Percentiles rank a stretch among this genome's conserved stretches.
These are phyloP conservation scores for Puccinia coronata DNA, from an alignment of 1,284 basidiomycete species.

Conservation along the genomic window DNA sequence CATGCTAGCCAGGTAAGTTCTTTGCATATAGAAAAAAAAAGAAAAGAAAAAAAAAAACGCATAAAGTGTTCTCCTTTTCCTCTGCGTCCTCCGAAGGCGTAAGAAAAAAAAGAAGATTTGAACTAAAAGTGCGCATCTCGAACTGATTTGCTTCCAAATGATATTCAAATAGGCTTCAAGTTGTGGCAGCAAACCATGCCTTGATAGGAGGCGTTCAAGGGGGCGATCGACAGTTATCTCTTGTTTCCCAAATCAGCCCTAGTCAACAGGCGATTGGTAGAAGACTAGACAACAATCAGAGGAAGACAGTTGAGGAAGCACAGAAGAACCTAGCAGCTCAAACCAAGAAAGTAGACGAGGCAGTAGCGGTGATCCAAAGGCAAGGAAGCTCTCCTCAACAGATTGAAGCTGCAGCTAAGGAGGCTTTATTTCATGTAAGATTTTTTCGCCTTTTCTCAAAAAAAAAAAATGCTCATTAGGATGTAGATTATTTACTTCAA, in stretches of 20 bases:
- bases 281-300: neutral
- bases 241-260: neutral
- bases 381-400: neutral
- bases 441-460: too few relatives aligned
- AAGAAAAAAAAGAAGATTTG: neutral
- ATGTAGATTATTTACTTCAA: neutral
- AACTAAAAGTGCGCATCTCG: neutral
- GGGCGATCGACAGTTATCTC: neutral
- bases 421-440: conserved; percentile 9
- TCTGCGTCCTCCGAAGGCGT: too few relatives aligned
- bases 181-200: neutral
- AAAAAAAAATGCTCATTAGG: neutral
- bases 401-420: conserved; percentile 21
- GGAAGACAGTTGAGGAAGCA: conserved; percentile 14
- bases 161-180: conserved; percentile 14
- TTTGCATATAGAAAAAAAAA: neutral
- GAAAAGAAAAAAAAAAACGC: too few relatives aligned
- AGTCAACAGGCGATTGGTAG: neutral
- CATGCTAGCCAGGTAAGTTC: conserved; percentile 9
- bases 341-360: conserved; percentile 27
- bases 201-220: conserved; percentile 19
- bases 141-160: too few relatives aligned
- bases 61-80: too few relatives aligned
- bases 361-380: neutral
- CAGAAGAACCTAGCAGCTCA: conserved; percentile 10